Evolutionary conservation across 805 yeast genomes (phyloP).

Genomic region (Grigorovia jiainica): DNA sequence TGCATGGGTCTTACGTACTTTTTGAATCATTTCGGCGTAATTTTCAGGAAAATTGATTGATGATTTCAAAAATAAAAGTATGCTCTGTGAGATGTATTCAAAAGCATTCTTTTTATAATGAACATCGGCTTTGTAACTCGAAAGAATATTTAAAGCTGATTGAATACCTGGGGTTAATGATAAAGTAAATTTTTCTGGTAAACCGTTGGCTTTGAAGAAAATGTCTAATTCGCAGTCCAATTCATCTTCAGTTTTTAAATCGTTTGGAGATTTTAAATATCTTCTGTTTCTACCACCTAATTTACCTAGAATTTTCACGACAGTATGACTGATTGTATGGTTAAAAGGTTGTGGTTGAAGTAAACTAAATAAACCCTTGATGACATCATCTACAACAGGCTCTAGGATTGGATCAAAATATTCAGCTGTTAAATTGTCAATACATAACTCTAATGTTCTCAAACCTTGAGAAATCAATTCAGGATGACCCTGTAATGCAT

Average conservation of each 20-base stretch:
- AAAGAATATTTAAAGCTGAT: conserved; percentile 66
- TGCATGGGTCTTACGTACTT: conserved; percentile 37
- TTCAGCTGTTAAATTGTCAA: conserved; percentile 91
- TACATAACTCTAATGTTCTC: conserved; percentile 89
- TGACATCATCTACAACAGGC: conserved; percentile 90
- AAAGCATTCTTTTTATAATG: conserved; percentile 75
- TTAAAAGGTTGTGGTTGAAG: conserved; percentile 87
- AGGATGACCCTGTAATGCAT: conserved; percentile 81
- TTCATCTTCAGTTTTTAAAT: conserved; percentile 43
- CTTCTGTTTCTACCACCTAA: conserved; percentile 92
- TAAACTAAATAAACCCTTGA: conserved; percentile 88
- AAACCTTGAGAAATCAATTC: conserved; percentile 92
- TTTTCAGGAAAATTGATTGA: conserved; percentile 33
- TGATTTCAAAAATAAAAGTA: conserved; percentile 52
- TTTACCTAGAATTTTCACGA: conserved; percentile 87
- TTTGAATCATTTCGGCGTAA: conserved; percentile 36
- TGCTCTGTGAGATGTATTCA: conserved; percentile 54
- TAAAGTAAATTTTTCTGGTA: conserved; percentile 51
- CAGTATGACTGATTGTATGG: conserved; percentile 91
- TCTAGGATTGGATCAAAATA: conserved; percentile 95
- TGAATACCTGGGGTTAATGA: conserved; percentile 77
- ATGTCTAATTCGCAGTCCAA: conserved; percentile 66
- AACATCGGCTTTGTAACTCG: conserved; percentile 45
- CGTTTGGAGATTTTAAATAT: conserved; percentile 66
- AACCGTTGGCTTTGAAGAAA: conserved; percentile 60